phyloP scores from a whole-genome alignment of 371 early-diverging fungal species.

The Chytridium lagenaria region DNA sequence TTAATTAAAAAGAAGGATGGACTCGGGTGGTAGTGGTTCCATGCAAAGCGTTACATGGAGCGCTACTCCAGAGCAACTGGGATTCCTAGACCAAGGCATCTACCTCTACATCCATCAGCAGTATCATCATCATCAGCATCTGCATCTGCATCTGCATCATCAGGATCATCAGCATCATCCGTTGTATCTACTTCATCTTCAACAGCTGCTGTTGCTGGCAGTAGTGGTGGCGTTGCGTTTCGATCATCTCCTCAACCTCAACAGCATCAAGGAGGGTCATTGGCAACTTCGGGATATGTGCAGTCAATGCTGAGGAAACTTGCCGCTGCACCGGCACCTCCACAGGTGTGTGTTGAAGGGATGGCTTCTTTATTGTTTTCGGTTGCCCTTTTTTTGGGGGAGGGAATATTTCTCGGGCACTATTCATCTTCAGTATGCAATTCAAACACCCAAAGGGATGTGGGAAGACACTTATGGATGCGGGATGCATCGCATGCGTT shows the following conservation, averaged over 20 bases:
- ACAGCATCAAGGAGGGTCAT: not conserved
- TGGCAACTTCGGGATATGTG: not conserved
- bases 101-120: not conserved
- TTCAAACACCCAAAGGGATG: no score
- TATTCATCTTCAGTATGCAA: no score
- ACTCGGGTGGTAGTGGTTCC: not conserved
- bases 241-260: no score
- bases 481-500: no score
- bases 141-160: not conserved
- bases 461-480: no score
- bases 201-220: not conserved
- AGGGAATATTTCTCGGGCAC: no score
- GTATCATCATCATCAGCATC: not conserved
- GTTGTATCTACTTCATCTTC: not conserved
- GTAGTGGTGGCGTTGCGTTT: no score
- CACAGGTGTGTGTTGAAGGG: not conserved
- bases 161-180: not conserved
- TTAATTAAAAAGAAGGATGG: no score
- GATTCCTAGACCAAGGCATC: not conserved
- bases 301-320: slow-evolving; percentile 3
- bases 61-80: slow-evolving; percentile 8
- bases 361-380: not conserved
- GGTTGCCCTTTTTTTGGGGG: no score
- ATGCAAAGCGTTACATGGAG: slow-evolving; percentile 5
- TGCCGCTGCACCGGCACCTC: not conserved